A percentile compares a stretch with the other conserved stretches of the same genome.
Evolutionary conservation across 139 green algal genomes (phyloP).

Genomic region (Volvox africanus): DNA sequence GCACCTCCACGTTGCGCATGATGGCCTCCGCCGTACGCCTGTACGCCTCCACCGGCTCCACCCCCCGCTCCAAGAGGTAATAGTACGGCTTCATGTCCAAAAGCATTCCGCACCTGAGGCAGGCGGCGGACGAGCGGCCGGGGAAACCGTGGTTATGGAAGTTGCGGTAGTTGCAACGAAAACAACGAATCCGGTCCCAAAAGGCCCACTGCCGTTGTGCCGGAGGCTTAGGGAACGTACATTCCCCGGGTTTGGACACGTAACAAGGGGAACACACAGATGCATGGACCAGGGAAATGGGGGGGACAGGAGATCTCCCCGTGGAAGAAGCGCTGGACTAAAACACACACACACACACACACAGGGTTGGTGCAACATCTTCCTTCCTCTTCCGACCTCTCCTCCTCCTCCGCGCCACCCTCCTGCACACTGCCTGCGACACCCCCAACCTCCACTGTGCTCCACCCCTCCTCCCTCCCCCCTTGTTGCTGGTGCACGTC

Average conservation of each 20-base stretch:
- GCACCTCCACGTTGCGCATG: constrained; percentile 74
- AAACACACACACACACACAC: too few species aligned
- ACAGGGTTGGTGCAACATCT: background rate
- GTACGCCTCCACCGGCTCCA: constrained; percentile 69
- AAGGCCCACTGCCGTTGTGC: too few species aligned
- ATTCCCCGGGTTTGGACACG: background rate
- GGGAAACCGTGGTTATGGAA: background rate
- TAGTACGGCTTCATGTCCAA: constrained; percentile 81
- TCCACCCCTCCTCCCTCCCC: background rate
- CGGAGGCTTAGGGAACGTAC: too few species aligned
- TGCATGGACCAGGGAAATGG: background rate
- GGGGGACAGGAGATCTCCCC: background rate
- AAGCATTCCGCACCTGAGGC: constrained; percentile 77
- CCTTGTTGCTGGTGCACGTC: too few species aligned
- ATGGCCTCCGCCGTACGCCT: constrained; percentile 62
- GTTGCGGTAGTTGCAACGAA: background rate
- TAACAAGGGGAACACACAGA: background rate
- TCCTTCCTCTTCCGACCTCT: background rate
- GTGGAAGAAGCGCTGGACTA: too few species aligned
- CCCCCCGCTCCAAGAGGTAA: constrained; percentile 73
- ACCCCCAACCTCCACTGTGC: background rate
- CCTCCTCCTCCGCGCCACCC: background rate
- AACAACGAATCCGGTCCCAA: too few species aligned
- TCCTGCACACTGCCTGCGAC: background rate
- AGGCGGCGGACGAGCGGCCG: background rate